phyloP scores from a whole-genome alignment of 2,329 filamentous ascomycete species.

The Plenodomus tracheiphilus region DNA sequence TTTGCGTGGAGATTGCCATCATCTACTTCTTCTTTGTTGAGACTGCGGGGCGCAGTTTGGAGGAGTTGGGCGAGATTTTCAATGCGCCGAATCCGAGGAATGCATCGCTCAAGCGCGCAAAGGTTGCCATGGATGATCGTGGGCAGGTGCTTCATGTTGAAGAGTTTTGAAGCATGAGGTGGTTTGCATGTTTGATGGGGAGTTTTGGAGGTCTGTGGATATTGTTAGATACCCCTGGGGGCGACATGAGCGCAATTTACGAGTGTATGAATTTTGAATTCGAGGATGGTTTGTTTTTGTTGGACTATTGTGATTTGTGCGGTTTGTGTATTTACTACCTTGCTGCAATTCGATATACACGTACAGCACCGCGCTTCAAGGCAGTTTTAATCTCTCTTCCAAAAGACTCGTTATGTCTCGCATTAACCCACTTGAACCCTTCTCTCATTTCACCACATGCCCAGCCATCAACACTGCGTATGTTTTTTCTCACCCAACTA shows the following conservation, averaged over 20 bases:
- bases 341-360: no score
- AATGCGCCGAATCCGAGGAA: slow-evolving; percentile 34
- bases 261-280: neutral
- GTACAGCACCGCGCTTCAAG: no score
- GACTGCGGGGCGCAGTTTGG: slow-evolving; percentile 37
- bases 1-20: slow-evolving; percentile 32
- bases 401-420: no score
- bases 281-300: no score
- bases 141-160: neutral
- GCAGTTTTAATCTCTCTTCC: no score
- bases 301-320: no score
- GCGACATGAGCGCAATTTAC: neutral
- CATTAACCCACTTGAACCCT: no score
- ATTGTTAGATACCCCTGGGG: neutral
- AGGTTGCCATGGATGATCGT: neutral
- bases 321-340: no score
- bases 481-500: no score
- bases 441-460: no score
- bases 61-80: slow-evolving; percentile 39
- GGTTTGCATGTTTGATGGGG: neutral
- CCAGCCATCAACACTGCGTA: no score
- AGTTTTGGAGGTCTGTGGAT: neutral
- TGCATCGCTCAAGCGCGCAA: slow-evolving; percentile 26
- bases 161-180: neutral
- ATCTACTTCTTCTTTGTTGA: slow-evolving; percentile 42